Base-by-base conservation (phyloP, 495 filamentous ascomycete species). In the Penicillium cinerascens region DNA sequence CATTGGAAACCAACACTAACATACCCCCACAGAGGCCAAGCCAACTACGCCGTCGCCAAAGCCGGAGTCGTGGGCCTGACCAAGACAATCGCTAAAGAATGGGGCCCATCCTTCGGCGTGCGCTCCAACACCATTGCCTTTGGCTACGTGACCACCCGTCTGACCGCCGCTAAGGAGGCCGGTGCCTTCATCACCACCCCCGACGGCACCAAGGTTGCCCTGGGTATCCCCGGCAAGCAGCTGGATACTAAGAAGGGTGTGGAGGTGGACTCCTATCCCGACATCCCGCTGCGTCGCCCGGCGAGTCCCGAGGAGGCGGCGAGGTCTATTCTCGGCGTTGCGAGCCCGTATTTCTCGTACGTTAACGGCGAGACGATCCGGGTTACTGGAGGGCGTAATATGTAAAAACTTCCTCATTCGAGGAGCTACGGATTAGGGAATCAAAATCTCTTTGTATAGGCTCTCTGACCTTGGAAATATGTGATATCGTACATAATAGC, bases 1-100 rank as follows among this genome's bases (percentile, higher is more conserved):
- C 6, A 26, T 10, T 29, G 26, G 3, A 1, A 33, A 15, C 29
- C 29, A 33, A 33, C 2, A 33, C 29, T 33, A 11, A 33, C 11
- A 2, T 10, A 11, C 10, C 22, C 8, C 1, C 23, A 51, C 17
- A 78, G 76, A 7, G 90, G 90, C 21, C 90, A 95, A 75, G 80
- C 84, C 42, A 95, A 93, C 76, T 95, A 93, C 68, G 80, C 85
- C 39, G 73, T 89, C 33, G 90, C 87, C 41, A 93, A 95, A 73
- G 85, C 89, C 18, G 89, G 87, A 29, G 82, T 92, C 10, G 78
- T 81, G 10, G 90, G 90, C 2, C 72, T 95, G 6, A 88, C 87
- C 46, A 90, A 91, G 68, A 88, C 87, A 10, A 89, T 95, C 63
- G 89, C 90, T 22, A 95, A 95, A 72, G 90, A 95, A 77, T 95